A percentile compares a stretch with the other conserved stretches of the same genome.
Evolutionary conservation across 2,329 filamentous ascomycete species (phyloP).

Genomic region (Verticillium alfalfae): DNA sequence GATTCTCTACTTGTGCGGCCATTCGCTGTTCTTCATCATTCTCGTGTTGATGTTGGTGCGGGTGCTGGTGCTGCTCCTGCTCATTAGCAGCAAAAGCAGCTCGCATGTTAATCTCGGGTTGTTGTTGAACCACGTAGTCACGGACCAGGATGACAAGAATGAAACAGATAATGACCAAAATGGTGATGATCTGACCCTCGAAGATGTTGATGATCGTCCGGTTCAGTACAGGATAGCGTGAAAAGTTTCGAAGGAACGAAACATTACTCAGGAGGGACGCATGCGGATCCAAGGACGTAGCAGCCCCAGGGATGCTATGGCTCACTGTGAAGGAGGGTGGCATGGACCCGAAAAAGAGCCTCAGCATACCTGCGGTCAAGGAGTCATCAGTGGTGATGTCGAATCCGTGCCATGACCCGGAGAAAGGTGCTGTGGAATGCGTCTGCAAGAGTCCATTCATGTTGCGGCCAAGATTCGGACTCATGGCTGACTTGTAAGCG

Average conservation of each 20-base stretch:
- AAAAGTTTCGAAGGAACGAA: constrained; percentile 53
- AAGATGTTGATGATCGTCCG: constrained; percentile 74
- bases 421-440: constrained; percentile 18
- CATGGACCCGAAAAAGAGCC: constrained; percentile 17
- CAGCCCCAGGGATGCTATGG: not conserved
- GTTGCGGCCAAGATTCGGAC: constrained; percentile 15
- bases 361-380: constrained; percentile 23
- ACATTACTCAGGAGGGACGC: constrained; percentile 53
- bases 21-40: constrained; percentile 2
- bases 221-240: constrained; percentile 67
- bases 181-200: constrained; percentile 90
- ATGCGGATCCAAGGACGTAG: constrained; percentile 8
- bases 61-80: not conserved
- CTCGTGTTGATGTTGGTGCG: constrained; percentile 1
- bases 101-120: constrained; percentile 83
- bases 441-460: constrained; percentile 24
- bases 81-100: constrained; percentile 49
- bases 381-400: constrained; percentile 25
- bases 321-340: constrained; percentile 3
- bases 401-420: constrained; percentile 17
- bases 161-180: constrained; percentile 87
- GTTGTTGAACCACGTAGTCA: constrained; percentile 97
- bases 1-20: constrained; percentile 7
- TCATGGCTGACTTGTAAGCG: constrained; percentile 13
- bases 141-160: constrained; percentile 95